Evolutionary conservation across 2,329 filamentous ascomycete genomes (phyloP).

Genomic region (Dothideomycetidae sp.): DNA sequence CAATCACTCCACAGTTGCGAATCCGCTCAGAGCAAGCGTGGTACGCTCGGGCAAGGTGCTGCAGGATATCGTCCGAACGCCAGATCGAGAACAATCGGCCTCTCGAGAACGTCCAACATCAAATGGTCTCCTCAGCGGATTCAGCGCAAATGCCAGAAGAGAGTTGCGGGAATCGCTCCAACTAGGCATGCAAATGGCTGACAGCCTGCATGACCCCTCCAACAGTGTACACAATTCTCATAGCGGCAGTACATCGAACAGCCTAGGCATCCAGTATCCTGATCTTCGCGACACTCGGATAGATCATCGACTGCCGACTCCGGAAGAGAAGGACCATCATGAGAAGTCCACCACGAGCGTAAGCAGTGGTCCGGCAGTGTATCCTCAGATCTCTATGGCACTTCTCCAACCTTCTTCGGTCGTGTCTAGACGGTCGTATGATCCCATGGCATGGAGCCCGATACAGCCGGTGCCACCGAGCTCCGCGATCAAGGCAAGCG

Average conservation of each 20-base stretch:
- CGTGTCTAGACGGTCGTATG: conserved; percentile 9
- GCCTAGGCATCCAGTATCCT: conserved; percentile 6
- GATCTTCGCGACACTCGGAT: background rate
- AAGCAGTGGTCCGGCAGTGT: conserved; percentile 6
- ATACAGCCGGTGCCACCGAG: conserved; percentile 11
- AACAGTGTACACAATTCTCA: too few relatives aligned
- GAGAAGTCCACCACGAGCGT: conserved; percentile 2
- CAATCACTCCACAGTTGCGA: conserved; percentile 8
- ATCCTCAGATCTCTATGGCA: conserved; percentile 2
- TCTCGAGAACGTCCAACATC: conserved; percentile 4
- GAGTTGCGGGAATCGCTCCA: conserved; percentile 26
- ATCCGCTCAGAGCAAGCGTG: conserved; percentile 10
- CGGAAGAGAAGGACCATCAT: conserved; percentile 8
- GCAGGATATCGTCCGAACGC: conserved; percentile 11
- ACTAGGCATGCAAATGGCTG: conserved; percentile 25
- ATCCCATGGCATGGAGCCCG: conserved; percentile 18
- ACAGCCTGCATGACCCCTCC: conserved; percentile 2
- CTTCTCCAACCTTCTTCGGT: conserved; percentile 1
- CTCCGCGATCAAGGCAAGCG: too few relatives aligned
- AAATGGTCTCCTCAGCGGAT: conserved; percentile 22
- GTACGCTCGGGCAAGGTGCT: conserved; percentile 11
- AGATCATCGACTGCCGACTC: conserved; percentile 13
- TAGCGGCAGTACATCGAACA: conserved; percentile 2
- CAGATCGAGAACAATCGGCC: conserved; percentile 4
- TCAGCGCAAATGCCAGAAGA: conserved; percentile 25